phyloP scores from a whole-genome alignment of 129 eudicot genomes.

The Artemisia annua region DNA sequence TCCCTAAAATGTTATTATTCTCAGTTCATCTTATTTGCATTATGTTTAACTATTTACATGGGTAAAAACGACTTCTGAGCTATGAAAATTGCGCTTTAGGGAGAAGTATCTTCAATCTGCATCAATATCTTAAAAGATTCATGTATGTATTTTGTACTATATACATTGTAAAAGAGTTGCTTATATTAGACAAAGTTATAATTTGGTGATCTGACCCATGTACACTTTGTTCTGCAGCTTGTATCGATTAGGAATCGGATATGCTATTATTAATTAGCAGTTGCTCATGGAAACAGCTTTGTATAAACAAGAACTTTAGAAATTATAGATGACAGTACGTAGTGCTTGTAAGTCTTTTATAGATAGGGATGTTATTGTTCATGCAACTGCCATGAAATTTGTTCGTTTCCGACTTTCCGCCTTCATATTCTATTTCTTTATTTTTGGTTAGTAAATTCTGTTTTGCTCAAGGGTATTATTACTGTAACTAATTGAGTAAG shows the following conservation, averaged over 20 bases:
- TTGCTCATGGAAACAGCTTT: background rate
- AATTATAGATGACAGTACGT: no score
- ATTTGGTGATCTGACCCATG: background rate
- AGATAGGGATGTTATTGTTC: no score
- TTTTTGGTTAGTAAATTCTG: background rate
- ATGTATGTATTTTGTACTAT: background rate
- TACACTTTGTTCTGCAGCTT: background rate
- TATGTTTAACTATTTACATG: no score
- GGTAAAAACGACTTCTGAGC: no score
- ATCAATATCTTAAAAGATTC: no score
- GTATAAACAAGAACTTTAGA: background rate
- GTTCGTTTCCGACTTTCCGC: background rate
- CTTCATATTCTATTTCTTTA: background rate
- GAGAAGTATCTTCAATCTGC: no score
- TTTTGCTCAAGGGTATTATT: background rate
- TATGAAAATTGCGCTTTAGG: no score
- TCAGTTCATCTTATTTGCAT: no score
- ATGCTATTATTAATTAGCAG: no score
- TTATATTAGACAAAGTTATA: background rate
- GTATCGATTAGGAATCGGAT: background rate
- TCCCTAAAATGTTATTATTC: no score
- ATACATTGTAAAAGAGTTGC: background rate
- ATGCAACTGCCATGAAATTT: background rate
- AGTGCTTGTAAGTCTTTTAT: no score
- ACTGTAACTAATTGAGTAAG: background rate